Percentiles rank a stretch among this genome's conserved stretches.
Evolutionary conservation across 768 basidiomycete species (phyloP).

Genomic region (Cystobasidium onofrii): DNA sequence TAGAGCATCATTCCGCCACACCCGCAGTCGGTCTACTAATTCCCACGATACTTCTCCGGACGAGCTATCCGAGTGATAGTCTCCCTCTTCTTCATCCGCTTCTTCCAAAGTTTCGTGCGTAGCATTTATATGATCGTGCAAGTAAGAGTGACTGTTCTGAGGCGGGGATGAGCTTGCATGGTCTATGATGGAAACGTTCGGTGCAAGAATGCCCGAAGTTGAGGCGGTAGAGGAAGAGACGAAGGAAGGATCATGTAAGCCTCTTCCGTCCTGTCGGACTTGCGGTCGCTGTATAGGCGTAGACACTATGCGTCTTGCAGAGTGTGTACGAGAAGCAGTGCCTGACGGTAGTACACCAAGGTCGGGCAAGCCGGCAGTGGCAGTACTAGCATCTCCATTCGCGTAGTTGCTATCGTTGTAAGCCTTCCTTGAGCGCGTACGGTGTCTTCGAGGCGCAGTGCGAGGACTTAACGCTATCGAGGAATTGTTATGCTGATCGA

Average conservation of each 20-base stretch:
- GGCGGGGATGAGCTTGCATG: conserved; percentile 4
- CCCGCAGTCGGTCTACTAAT: conserved; percentile 86
- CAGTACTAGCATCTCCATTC: not conserved
- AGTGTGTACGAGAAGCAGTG: not conserved
- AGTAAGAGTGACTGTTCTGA: not conserved
- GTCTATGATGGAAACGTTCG: not conserved
- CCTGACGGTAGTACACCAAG: not conserved
- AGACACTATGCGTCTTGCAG: not conserved
- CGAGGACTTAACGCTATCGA: conserved; percentile 2
- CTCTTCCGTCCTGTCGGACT: not conserved
- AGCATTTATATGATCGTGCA: not conserved
- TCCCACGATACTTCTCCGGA: conserved; percentile 47
- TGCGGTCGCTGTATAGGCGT: not conserved
- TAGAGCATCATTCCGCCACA: conserved; percentile 95
- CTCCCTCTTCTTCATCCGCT: not conserved
- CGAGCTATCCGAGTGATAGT: not conserved
- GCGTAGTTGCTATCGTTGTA: not conserved
- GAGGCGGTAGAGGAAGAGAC: conserved; percentile 3
- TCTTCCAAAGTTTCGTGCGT: not conserved
- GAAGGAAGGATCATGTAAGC: not conserved
- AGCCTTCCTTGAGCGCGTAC: not conserved
- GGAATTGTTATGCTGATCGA: conserved; percentile 30
- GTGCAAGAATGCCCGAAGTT: conserved; percentile 20
- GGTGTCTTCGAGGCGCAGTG: not conserved
- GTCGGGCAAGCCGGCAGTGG: not conserved